phyloP scores from a whole-genome alignment of 2,329 filamentous ascomycete species.

The Talaromyces amestolkiae region DNA sequence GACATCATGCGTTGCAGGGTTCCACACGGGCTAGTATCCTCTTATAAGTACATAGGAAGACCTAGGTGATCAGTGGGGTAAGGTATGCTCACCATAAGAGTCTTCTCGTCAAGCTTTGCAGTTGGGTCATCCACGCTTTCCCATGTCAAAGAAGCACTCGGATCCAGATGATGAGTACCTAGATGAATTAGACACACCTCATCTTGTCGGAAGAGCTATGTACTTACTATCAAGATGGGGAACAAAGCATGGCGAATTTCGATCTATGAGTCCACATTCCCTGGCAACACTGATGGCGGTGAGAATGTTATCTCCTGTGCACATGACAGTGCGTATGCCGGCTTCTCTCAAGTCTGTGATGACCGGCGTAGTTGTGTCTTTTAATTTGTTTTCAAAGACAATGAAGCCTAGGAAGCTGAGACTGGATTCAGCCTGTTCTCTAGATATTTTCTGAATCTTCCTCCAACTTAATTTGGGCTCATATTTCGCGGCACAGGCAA shows the following conservation, averaged over 20 bases:
- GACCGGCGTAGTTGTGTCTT: constrained; percentile 77
- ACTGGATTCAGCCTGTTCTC: constrained; percentile 76
- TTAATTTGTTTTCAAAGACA: constrained; percentile 97
- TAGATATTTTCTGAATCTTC: constrained; percentile 89
- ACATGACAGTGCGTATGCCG: constrained; percentile 89
- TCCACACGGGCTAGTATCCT: constrained; percentile 62
- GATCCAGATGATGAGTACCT: constrained; percentile 54
- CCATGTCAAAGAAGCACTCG: constrained; percentile 75
- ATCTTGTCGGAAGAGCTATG: background rate
- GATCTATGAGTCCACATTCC: constrained; percentile 80
- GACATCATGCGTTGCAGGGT: constrained; percentile 69
- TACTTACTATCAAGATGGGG: constrained; percentile 74
- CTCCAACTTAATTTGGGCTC: constrained; percentile 87
- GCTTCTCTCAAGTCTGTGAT: constrained; percentile 79
- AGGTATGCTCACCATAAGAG: constrained; percentile 58
- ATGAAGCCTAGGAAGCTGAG: constrained; percentile 94
- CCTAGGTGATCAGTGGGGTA: background rate
- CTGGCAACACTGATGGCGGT: constrained; percentile 94
- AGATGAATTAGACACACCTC: constrained; percentile 18
- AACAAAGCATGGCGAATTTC: constrained; percentile 83
- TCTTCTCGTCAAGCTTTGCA: constrained; percentile 74
- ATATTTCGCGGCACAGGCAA: constrained; percentile 88
- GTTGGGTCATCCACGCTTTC: constrained; percentile 88
- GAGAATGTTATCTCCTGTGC: constrained; percentile 95
- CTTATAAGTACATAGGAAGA: background rate